Percentiles rank a stretch among this genome's conserved stretches.
Conservation (phyloP, 2,329 filamentous ascomycete genomes). For the Hypoxylon sp. region DNA sequence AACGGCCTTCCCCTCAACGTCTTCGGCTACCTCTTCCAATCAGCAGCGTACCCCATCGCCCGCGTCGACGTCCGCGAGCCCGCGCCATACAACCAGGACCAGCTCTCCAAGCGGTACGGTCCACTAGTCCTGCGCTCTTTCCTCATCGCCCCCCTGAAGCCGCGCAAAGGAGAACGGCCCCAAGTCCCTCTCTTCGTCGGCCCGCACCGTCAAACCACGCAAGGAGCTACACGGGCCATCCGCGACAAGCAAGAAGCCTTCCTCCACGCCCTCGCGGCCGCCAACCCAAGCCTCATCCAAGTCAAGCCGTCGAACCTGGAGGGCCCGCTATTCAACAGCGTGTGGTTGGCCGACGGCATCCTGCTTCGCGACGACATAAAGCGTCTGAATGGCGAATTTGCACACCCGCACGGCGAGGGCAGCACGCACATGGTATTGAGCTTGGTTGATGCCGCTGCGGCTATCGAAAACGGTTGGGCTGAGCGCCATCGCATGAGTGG, state of each 20-base stretch:
- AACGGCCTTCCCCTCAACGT: slow-evolving; percentile 61
- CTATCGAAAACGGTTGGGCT: slow-evolving; percentile 57
- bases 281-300: slow-evolving; percentile 50
- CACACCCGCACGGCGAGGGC: slow-evolving; percentile 57
- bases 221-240: slow-evolving; percentile 38
- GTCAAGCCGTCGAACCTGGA: slow-evolving; percentile 54
- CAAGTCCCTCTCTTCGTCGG: slow-evolving; percentile 54
- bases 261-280: slow-evolving; percentile 42
- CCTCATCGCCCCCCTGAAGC: slow-evolving; percentile 36
- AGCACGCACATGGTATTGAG: slow-evolving; percentile 58
- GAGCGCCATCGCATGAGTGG: slow-evolving; percentile 58
- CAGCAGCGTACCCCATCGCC: slow-evolving; percentile 51
- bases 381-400: slow-evolving; percentile 52
- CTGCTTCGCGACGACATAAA: slow-evolving; percentile 18
- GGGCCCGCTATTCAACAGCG: slow-evolving; percentile 49
- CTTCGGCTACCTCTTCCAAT: slow-evolving; percentile 58
- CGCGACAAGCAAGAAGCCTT: slow-evolving; percentile 48
- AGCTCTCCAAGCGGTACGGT: slow-evolving; percentile 47
- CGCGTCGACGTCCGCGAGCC: slow-evolving; percentile 54
- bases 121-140: slow-evolving; percentile 49
- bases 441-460: slow-evolving; percentile 55
- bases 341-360: slow-evolving; percentile 42
- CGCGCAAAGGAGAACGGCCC: slow-evolving; percentile 50
- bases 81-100: slow-evolving; percentile 46
- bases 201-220: slow-evolving; percentile 57